Evolutionary conservation across 371 early-diverging fungal genomes (phyloP).

Genomic region (Mucor piriformis): DNA sequence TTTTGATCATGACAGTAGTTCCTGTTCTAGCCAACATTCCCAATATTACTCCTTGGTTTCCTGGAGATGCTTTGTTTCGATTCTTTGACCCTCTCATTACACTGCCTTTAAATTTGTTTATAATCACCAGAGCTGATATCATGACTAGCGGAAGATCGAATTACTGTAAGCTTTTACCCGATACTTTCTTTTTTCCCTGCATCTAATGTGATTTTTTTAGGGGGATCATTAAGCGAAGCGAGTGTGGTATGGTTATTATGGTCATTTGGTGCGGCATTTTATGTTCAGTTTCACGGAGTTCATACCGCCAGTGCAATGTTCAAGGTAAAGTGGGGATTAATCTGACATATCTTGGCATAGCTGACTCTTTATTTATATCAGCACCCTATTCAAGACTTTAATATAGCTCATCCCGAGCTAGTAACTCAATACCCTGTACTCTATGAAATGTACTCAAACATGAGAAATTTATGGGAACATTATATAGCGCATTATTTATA

Average conservation of each 20-base stretch:
- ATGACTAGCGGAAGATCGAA: slow-evolving; percentile 29
- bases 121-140: slow-evolving; percentile 41
- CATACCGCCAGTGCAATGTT: slow-evolving; percentile 52
- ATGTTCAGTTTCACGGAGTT: slow-evolving; percentile 51
- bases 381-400: slow-evolving; percentile 55
- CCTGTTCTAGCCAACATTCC: slow-evolving; percentile 43
- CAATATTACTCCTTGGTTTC: slow-evolving; percentile 37
- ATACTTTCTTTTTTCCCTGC: neutral
- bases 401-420: slow-evolving; percentile 35
- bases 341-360: neutral
- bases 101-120: slow-evolving; percentile 43
- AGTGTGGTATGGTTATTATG: slow-evolving; percentile 44
- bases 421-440: slow-evolving; percentile 42
- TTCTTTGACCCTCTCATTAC: slow-evolving; percentile 53
- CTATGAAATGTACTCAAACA: slow-evolving; percentile 53
- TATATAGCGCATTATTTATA: slow-evolving; percentile 64
- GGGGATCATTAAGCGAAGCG: slow-evolving; percentile 34
- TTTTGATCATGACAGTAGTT: slow-evolving; percentile 41
- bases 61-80: slow-evolving; percentile 47
- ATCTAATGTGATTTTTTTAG: slow-evolving; percentile 14
- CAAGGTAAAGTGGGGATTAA: slow-evolving; percentile 37
- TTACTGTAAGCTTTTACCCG: slow-evolving; percentile 28
- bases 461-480: slow-evolving; percentile 61
- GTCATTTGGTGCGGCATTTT: slow-evolving; percentile 45
- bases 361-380: slow-evolving; percentile 13